Conservation (phyloP, 2,329 filamentous ascomycete species). For the Alternaria sp. region DNA sequence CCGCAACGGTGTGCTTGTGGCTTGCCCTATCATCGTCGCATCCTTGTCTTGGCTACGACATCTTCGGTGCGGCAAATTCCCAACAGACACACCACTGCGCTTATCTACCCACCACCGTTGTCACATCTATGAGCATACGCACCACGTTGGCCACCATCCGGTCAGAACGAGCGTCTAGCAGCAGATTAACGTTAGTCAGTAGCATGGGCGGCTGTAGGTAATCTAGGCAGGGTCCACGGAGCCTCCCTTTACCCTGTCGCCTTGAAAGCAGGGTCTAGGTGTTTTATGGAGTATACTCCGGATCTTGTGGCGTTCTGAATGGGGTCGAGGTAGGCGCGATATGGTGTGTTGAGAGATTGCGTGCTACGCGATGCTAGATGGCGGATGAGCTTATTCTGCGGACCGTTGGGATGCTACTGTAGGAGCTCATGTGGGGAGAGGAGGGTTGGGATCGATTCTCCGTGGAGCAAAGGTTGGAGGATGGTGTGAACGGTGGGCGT, state of each 20-base stretch:
- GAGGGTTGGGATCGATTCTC: slow-evolving; percentile 2
- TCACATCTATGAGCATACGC: not conserved
- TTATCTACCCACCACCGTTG: slow-evolving; percentile 6
- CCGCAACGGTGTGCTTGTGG: slow-evolving; percentile 12
- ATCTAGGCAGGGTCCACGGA: slow-evolving; percentile 7
- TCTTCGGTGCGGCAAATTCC: slow-evolving; percentile 17
- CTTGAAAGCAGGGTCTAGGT: not conserved
- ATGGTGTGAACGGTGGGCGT: not conserved
- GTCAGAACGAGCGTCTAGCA: not conserved
- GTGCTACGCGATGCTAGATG: slow-evolving; percentile 6
- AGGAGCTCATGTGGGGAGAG: slow-evolving; percentile 1
- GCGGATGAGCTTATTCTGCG: slow-evolving; percentile 19
- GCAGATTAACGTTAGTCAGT: not conserved
- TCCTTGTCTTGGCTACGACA: not conserved
- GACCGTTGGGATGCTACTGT: slow-evolving; percentile 13
- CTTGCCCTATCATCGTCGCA: slow-evolving; percentile 1
- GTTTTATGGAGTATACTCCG: slow-evolving; percentile 9
- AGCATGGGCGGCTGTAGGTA: slow-evolving; percentile 1
- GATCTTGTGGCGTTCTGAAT: not conserved
- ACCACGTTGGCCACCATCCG: slow-evolving; percentile 3
- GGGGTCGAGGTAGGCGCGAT: not conserved
- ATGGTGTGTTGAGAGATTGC: slow-evolving; percentile 14
- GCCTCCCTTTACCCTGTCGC: not conserved
- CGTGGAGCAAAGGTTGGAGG: not conserved
- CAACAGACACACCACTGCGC: slow-evolving; percentile 13